Conservation (phyloP, 345 rosid species). For the Moricandia arvensis region DNA sequence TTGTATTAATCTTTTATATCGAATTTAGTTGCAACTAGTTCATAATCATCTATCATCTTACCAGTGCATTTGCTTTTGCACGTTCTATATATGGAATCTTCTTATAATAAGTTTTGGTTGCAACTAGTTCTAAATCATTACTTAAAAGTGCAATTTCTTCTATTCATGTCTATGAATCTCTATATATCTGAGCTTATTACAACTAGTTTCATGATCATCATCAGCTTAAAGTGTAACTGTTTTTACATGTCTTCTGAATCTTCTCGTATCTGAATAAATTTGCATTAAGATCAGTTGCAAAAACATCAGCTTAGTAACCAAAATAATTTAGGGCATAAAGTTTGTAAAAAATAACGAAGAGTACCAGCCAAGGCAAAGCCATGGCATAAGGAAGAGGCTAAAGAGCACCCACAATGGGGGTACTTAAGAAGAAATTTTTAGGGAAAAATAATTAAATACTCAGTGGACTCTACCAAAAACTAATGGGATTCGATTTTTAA, state of each 20-base stretch:
- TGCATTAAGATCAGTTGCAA: background rate
- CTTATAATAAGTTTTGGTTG: background rate
- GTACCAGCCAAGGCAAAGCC: no score
- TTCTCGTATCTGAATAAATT: background rate
- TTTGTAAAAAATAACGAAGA: constrained; percentile 5
- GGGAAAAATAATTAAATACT: no score
- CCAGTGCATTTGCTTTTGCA: no score
- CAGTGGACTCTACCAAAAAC: no score
- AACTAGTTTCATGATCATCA: background rate
- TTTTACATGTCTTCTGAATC: background rate
- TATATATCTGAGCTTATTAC: background rate
- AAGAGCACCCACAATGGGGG: no score
- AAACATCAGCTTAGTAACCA: background rate
- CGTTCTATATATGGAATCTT: background rate
- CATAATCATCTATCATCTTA: no score
- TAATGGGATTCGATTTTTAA: no score
- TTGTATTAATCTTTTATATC: no score
- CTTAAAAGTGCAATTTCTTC: background rate
- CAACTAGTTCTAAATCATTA: background rate
- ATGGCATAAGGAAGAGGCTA: no score
- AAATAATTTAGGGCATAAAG: background rate
- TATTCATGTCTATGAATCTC: background rate
- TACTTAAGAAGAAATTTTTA: no score
- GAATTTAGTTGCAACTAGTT: no score
- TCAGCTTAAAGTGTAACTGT: background rate